These are phyloP conservation scores for Colletotrichum brevisporum DNA, from an alignment of 2,329 filamentous ascomycete genomes.

Conservation along the genomic window DNA sequence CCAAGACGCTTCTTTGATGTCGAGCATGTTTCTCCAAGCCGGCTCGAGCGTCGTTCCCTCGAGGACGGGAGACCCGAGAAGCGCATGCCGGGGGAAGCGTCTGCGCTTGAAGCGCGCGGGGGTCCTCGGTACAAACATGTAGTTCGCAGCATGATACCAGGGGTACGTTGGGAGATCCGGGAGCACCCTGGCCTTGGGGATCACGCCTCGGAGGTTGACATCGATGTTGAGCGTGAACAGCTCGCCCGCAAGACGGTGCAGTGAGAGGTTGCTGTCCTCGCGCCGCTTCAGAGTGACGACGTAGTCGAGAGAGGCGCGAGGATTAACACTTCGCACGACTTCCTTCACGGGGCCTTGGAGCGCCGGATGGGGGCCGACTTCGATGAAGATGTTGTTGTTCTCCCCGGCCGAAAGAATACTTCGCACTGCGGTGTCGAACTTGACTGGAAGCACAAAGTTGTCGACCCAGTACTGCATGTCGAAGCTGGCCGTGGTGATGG, in stretches of 20 bases:
- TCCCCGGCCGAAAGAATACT: constrained; percentile 1
- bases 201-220: constrained; percentile 52
- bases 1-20: constrained; percentile 30
- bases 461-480: constrained; percentile 58
- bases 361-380: constrained; percentile 44
- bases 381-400: constrained; percentile 40
- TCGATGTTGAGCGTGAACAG: constrained; percentile 60
- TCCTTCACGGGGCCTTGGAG: constrained; percentile 43
- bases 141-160: constrained; percentile 24
- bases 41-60: constrained; percentile 30
- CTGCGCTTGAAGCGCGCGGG: constrained; percentile 15
- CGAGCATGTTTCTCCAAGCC: constrained; percentile 32
- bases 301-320: constrained; percentile 49
- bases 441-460: constrained; percentile 56
- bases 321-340: constrained; percentile 50
- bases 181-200: constrained; percentile 19
- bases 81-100: constrained; percentile 12
- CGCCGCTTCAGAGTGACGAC: constrained; percentile 64
- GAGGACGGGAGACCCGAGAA: constrained; percentile 22
- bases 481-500: constrained; percentile 40
- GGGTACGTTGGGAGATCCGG: constrained; percentile 29
- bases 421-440: constrained; percentile 58
- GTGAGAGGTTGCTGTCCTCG: constrained; percentile 61
- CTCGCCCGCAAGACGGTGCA: constrained; percentile 58
- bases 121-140: constrained; percentile 22